phyloP scores from a whole-genome alignment of 345 rosid species.

The Arabidopsis thaliana region TAIR10.1 NC_003076.8:18811501-18812000 shows the following conservation, averaged over 20 bases:
- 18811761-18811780: slow-evolving; percentile 27
- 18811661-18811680: slow-evolving; percentile 52
- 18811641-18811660: slow-evolving; percentile 47
- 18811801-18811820: slow-evolving; percentile 5
- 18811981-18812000: background rate
- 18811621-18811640: slow-evolving; percentile 60
- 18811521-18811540: slow-evolving; percentile 50
- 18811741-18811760: background rate
- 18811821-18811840: background rate
- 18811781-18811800: background rate
- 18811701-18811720: slow-evolving; percentile 29
- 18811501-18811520: slow-evolving; percentile 56
- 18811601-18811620: slow-evolving; percentile 67
- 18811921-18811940: background rate
- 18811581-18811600: slow-evolving; percentile 70
- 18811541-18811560: slow-evolving; percentile 70
- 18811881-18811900: background rate
- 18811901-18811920: background rate
- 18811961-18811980: background rate
- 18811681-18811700: slow-evolving; percentile 50
- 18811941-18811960: background rate
- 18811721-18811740: slow-evolving; percentile 28
- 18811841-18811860: background rate
- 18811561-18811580: slow-evolving; percentile 65
- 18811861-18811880: background rate